A percentile compares a stretch with the other conserved stretches of the same genome.
These are phyloP conservation scores for Pseudogymnoascus sp. DNA, from an alignment of 2,329 filamentous ascomycete species.

Conservation along the genomic window DNA sequence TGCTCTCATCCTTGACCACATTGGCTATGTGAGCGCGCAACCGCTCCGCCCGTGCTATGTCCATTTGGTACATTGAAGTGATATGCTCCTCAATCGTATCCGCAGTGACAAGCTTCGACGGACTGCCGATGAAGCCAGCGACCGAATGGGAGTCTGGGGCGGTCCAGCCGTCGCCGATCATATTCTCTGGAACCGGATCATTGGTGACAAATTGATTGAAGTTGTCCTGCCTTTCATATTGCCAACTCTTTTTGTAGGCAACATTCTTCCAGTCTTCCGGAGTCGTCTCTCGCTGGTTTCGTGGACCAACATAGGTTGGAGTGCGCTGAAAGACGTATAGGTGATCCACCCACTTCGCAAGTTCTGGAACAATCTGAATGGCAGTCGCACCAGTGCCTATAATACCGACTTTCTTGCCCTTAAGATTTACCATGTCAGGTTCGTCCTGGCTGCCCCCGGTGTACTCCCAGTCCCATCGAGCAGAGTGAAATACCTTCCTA, in stretches of 20 bases:
- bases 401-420: slow-evolving; percentile 22
- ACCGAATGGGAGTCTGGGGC: slow-evolving; percentile 40
- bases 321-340: slow-evolving; percentile 52
- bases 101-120: slow-evolving; percentile 40
- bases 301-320: slow-evolving; percentile 36
- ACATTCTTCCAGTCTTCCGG: slow-evolving; percentile 32
- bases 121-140: slow-evolving; percentile 43
- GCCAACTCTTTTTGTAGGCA: slow-evolving; percentile 39
- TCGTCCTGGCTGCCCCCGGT: slow-evolving; percentile 32
- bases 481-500: slow-evolving; percentile 36
- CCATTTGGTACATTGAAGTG: slow-evolving; percentile 6
- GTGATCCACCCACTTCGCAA: slow-evolving; percentile 41
- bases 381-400: slow-evolving; percentile 25
- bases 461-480: slow-evolving; percentile 36
- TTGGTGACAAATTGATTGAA: slow-evolving; percentile 34
- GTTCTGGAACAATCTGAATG: slow-evolving; percentile 27
- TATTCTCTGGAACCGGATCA: slow-evolving; percentile 28
- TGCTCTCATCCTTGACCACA: slow-evolving; percentile 44
- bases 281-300: slow-evolving; percentile 36
- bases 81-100: slow-evolving; percentile 23
- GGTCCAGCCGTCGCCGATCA: slow-evolving; percentile 46
- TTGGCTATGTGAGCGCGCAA: slow-evolving; percentile 41
- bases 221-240: slow-evolving; percentile 38
- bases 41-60: slow-evolving; percentile 35
- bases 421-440: slow-evolving; percentile 27